Evolutionary conservation across 139 green algal genomes (phyloP).

Genomic region (Chlorella sp.): DNA sequence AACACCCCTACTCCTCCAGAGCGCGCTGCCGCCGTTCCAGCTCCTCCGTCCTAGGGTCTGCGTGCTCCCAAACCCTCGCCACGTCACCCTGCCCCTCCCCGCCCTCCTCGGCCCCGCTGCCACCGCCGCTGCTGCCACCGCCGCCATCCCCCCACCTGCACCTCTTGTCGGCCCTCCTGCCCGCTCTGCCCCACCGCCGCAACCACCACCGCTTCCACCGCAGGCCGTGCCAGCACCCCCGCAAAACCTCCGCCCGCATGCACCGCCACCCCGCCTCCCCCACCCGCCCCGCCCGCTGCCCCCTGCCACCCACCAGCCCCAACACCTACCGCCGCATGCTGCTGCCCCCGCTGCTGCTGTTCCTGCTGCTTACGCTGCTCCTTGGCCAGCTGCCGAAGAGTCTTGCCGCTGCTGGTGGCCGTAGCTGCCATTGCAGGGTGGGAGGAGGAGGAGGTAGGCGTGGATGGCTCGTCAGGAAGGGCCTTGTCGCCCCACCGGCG

Average conservation of each 20-base stretch:
- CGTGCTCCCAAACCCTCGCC: neutral
- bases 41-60: neutral
- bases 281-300: too few relatives aligned
- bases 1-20: neutral
- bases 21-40: neutral
- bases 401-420: slow-evolving; percentile 17
- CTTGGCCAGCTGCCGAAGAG: slow-evolving; percentile 22
- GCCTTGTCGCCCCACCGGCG: neutral
- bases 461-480: neutral
- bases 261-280: too few relatives aligned
- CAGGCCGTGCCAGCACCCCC: too few relatives aligned
- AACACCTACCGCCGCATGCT: too few relatives aligned
- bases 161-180: too few relatives aligned
- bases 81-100: neutral
- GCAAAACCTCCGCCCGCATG: too few relatives aligned
- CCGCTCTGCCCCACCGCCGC: too few relatives aligned
- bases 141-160: slow-evolving; percentile 10
- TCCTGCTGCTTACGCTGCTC: neutral
- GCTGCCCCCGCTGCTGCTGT: neutral
- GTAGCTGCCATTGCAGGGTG: slow-evolving; percentile 29
- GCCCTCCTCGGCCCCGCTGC: too few relatives aligned
- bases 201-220: too few relatives aligned
- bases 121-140: neutral
- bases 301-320: too few relatives aligned
- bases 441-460: too few relatives aligned